A percentile compares a stretch with the other conserved stretches of the same genome.
Conservation (phyloP, 345 rosid species). For the Melaleuca alternifolia region DNA sequence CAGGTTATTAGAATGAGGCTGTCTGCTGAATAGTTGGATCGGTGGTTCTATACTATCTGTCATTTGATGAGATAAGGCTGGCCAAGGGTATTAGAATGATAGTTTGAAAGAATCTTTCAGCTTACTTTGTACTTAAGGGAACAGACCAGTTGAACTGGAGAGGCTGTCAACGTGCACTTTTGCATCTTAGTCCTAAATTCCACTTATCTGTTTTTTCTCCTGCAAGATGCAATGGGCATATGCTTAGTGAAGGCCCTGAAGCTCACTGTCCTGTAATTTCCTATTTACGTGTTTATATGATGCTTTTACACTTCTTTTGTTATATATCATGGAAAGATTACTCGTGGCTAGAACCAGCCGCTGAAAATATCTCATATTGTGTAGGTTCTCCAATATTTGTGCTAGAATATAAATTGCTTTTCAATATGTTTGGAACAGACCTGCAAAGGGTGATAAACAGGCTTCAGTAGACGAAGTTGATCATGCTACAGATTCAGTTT, state of each 20-base stretch:
- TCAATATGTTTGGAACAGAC: slow-evolving; percentile 19
- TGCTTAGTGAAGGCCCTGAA: background rate
- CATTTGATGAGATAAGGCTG: background rate
- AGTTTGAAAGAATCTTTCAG: background rate
- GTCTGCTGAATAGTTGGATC: too few relatives aligned
- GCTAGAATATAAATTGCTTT: background rate
- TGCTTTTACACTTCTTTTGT: background rate
- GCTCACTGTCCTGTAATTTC: background rate
- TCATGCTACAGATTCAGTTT: slow-evolving; percentile 32
- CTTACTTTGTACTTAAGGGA: background rate
- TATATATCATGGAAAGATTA: background rate
- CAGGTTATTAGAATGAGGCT: too few relatives aligned
- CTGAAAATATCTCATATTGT: background rate
- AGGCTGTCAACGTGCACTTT: background rate
- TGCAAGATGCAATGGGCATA: background rate
- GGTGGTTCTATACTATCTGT: background rate
- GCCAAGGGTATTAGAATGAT: background rate
- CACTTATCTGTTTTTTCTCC: background rate
- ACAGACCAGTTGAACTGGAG: background rate
- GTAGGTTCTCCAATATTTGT: background rate
- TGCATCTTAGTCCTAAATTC: background rate
- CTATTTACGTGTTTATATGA: background rate
- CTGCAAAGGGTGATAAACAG: slow-evolving; percentile 17
- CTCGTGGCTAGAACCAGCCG: background rate
- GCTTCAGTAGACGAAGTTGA: slow-evolving; percentile 29